phyloP scores from a whole-genome alignment of 768 basidiomycete species.

The Galerina marginata region DNA sequence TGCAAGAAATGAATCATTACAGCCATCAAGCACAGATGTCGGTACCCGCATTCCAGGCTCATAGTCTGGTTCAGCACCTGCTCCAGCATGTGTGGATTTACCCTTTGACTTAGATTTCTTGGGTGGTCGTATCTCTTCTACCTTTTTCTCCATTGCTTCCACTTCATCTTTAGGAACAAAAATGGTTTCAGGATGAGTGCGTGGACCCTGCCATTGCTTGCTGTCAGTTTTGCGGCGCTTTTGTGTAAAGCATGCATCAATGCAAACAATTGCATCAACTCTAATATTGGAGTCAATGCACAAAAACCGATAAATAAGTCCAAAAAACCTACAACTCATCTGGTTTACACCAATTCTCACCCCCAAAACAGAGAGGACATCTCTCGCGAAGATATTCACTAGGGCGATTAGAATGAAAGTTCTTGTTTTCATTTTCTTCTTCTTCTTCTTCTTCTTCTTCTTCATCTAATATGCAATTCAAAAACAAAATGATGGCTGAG shows the following conservation, averaged over 20 bases:
- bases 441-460: too few relatives aligned
- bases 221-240: neutral
- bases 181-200: neutral
- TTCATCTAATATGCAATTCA: too few relatives aligned
- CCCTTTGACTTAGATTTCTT: too few relatives aligned
- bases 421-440: too few relatives aligned
- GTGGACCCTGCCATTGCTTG: neutral
- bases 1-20: neutral
- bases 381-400: slow-evolving; percentile 18
- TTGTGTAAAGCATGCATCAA: neutral
- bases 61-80: neutral
- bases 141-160: neutral
- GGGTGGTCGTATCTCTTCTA: neutral
- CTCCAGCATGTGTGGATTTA: too few relatives aligned
- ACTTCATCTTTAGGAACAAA: neutral
- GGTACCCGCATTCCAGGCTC: neutral
- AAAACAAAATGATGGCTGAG: too few relatives aligned
- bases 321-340: neutral
- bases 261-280: neutral
- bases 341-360: neutral
- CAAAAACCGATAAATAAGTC: too few relatives aligned
- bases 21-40: too few relatives aligned
- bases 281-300: neutral
- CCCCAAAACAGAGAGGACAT: slow-evolving; percentile 24
- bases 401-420: neutral